These are phyloP conservation scores for Plenodomus biglobosus DNA, from an alignment of 2,329 filamentous ascomycete genomes.

Conservation along the genomic window DNA sequence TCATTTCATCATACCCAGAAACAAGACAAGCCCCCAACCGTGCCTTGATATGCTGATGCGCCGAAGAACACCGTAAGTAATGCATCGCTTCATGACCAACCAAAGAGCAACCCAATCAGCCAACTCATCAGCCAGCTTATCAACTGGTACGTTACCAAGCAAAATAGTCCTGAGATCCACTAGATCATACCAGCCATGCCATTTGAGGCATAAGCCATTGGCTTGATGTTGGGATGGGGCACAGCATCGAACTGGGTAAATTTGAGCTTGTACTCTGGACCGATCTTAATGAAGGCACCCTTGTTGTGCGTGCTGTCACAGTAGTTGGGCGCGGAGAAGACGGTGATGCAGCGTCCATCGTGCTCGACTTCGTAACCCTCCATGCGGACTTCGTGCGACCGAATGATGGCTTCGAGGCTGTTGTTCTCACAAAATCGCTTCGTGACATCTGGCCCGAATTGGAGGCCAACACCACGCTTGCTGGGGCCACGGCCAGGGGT, in stretches of 20 bases:
- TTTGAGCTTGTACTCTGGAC: slow-evolving; percentile 84
- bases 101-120: slow-evolving; percentile 7
- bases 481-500: slow-evolving; percentile 85
- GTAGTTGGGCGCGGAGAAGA: slow-evolving; percentile 97
- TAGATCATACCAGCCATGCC: slow-evolving; percentile 78
- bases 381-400: slow-evolving; percentile 98
- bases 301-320: slow-evolving; percentile 98
- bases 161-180: slow-evolving; percentile 4
- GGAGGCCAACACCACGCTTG: slow-evolving; percentile 93
- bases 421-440: slow-evolving; percentile 97
- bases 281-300: slow-evolving; percentile 97
- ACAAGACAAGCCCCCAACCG: slow-evolving; percentile 16
- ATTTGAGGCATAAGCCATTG: slow-evolving; percentile 87
- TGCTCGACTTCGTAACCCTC: slow-evolving; percentile 99
- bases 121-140: background rate
- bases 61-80: slow-evolving; percentile 42
- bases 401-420: slow-evolving; percentile 89
- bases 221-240: slow-evolving; percentile 90
- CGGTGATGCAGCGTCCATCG: slow-evolving; percentile 93
- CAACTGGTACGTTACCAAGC: background rate
- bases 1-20: slow-evolving; percentile 11
- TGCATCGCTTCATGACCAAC: slow-evolving; percentile 37
- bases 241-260: slow-evolving; percentile 96
- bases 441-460: slow-evolving; percentile 95
- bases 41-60: slow-evolving; percentile 33